Conservation (phyloP, 495 filamentous ascomycete species). For the Astrothelium subdiscretum region DNA sequence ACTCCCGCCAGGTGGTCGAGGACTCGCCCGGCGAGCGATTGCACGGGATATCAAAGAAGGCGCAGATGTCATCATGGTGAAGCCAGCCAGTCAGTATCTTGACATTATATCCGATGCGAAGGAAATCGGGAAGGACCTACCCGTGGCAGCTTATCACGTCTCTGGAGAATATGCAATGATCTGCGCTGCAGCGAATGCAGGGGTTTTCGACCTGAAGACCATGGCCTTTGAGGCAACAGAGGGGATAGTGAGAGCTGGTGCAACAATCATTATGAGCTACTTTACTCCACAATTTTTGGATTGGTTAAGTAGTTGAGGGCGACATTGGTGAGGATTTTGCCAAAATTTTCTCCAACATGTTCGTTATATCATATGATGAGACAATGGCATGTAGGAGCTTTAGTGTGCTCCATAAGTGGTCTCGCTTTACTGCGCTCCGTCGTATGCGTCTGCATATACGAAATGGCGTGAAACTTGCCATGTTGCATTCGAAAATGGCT, state of each 20-base stretch:
- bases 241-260: constrained; percentile 84
- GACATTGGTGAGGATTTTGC: neutral
- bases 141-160: constrained; percentile 91
- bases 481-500: too few relatives aligned
- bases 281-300: constrained; percentile 91
- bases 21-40: constrained; percentile 89
- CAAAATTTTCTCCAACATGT: neutral
- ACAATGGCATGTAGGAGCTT: neutral
- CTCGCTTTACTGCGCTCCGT: too few relatives aligned
- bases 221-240: constrained; percentile 94
- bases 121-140: constrained; percentile 79
- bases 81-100: constrained; percentile 84
- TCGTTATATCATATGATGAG: neutral
- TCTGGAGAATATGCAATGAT: constrained; percentile 98
- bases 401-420: neutral
- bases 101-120: constrained; percentile 96
- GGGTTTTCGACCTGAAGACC: constrained; percentile 90
- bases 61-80: constrained; percentile 98
- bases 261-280: constrained; percentile 83
- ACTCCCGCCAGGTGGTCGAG: constrained; percentile 79
- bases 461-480: too few relatives aligned
- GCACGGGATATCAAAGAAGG: constrained; percentile 81
- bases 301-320: constrained; percentile 44
- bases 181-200: constrained; percentile 86
- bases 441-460: too few relatives aligned